Conservation (phyloP, 2,329 filamentous ascomycete species). For the Achaetomium macrosporum region DNA sequence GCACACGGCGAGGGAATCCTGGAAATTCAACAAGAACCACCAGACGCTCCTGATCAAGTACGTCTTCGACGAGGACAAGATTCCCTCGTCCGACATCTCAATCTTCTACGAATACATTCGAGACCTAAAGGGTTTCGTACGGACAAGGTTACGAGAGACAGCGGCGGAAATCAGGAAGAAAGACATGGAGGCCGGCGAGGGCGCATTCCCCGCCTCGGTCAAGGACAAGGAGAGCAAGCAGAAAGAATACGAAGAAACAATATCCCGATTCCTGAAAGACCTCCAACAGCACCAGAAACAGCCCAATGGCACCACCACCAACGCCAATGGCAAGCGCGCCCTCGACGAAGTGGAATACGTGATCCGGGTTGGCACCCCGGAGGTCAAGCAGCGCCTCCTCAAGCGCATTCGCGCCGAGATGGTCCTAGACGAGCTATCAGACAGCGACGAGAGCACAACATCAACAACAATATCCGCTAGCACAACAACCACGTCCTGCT, state of each 20-base stretch:
- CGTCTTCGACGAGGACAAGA: conserved; percentile 62
- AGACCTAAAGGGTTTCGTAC: conserved; percentile 69
- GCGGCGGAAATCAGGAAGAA: conserved; percentile 57
- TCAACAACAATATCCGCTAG: conserved; percentile 25
- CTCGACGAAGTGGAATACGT: conserved; percentile 51
- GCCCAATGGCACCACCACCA: conserved; percentile 21
- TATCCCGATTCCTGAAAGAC: conserved; percentile 42
- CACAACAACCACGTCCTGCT: conserved; percentile 26
- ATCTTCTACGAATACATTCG: conserved; percentile 71
- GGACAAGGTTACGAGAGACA: conserved; percentile 60
- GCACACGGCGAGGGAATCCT: conserved; percentile 60
- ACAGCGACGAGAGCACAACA: conserved; percentile 37
- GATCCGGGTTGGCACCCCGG: conserved; percentile 43
- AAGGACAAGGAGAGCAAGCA: conserved; percentile 45
- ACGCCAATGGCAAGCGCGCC: conserved; percentile 41
- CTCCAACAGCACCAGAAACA: conserved; percentile 22
- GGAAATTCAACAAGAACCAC: conserved; percentile 97
- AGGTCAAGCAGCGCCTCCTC: conserved; percentile 50
- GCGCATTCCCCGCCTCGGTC: conserved; percentile 45
- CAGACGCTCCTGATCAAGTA: conserved; percentile 82
- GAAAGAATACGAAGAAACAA: conserved; percentile 51
- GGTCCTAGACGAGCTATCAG: conserved; percentile 50
- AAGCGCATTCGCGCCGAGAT: conserved; percentile 60
- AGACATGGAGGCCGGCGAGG: conserved; percentile 46
- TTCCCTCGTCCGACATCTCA: conserved; percentile 64